Base-by-base conservation (phyloP, 2,329 filamentous ascomycete species). In the Pseudogymnoascus sp. region DNA sequence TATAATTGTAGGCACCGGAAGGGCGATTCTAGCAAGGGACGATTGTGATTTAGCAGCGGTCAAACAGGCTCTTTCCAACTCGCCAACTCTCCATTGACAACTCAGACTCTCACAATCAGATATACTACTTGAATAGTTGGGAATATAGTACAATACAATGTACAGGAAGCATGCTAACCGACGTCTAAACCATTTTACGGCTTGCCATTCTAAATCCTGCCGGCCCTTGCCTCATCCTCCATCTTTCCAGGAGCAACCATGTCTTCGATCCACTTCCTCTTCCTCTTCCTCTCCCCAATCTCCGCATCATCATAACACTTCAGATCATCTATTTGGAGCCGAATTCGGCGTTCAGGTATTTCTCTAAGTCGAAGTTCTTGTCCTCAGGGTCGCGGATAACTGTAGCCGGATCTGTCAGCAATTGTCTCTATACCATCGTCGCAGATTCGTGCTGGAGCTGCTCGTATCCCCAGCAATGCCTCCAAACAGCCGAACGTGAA, bases 311-410 rank as follows among this genome's bases (percentile, higher is more conserved):
- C 42, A 46, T 62, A 46, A 62, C 60, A 37, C 26, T 33, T 7
- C 40, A 50, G 4, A 64, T 21, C 60, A 68, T 64, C 64, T 72
- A 71, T 61, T 70, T 67, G 61, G 70, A 73, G 69, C 33, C 59
- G 37, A 60, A 60, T 65, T 81, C 79, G 60, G 84, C 82, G 72
- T 85, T 83, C 76, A 96, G 79, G 77, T 86, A 91, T 71, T 89
- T 87, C 82, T 97, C 93, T 71, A 97, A 83, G 76, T 99, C 93
- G 80, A 97, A 97, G 74, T 92, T 91, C 74, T 92, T 87, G 80
- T 95, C 87, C 74, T 88, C 85, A 65, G 88, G 88, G 79, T 97
- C 88, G 74, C 85, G 82, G 76, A 88, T 83, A 69, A 88, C 87
- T 90, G 72, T 69, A 67, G 53, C 9, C 53, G 38, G 6, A 26